phyloP scores from a whole-genome alignment of 2,329 filamentous ascomycete genomes.

The Venturia asperata region DNA sequence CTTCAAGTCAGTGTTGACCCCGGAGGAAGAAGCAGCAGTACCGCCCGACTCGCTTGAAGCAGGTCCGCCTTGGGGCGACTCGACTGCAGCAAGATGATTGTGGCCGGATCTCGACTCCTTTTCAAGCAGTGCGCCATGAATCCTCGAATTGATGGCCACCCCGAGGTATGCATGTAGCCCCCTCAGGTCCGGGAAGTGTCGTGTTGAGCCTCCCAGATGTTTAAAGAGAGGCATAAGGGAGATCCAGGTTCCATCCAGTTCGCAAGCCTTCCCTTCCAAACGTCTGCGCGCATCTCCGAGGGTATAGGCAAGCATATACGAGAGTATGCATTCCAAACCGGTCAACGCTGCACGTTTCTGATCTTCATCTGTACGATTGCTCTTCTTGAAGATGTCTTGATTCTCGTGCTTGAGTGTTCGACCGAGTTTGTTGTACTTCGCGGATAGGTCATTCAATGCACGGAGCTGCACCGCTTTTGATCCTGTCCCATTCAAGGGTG shows the following conservation, averaged over 20 bases:
- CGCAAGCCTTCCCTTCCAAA: conserved; percentile 28
- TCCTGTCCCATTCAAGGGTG: conserved; percentile 26
- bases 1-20: not conserved
- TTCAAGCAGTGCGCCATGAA: conserved; percentile 30
- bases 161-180: conserved; percentile 37
- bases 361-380: conserved; percentile 27
- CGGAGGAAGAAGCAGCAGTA: not conserved
- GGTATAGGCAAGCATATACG: conserved; percentile 35
- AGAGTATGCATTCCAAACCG: conserved; percentile 41
- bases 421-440: conserved; percentile 36
- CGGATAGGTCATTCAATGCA: conserved; percentile 34
- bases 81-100: conserved; percentile 23
- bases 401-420: conserved; percentile 39
- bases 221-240: conserved; percentile 30
- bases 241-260: conserved; percentile 26
- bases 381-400: conserved; percentile 23
- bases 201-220: conserved; percentile 30
- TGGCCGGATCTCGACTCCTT: conserved; percentile 23
- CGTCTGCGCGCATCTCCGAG: conserved; percentile 29
- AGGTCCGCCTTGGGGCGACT: conserved; percentile 21
- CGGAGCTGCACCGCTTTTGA: conserved; percentile 27
- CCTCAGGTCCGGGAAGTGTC: conserved; percentile 32
- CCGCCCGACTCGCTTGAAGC: not conserved
- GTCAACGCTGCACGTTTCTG: conserved; percentile 36
- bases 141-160: conserved; percentile 34